Evolutionary conservation across 768 basidiomycete genomes (phyloP).

Genomic region (Favolaschia claudopus): DNA sequence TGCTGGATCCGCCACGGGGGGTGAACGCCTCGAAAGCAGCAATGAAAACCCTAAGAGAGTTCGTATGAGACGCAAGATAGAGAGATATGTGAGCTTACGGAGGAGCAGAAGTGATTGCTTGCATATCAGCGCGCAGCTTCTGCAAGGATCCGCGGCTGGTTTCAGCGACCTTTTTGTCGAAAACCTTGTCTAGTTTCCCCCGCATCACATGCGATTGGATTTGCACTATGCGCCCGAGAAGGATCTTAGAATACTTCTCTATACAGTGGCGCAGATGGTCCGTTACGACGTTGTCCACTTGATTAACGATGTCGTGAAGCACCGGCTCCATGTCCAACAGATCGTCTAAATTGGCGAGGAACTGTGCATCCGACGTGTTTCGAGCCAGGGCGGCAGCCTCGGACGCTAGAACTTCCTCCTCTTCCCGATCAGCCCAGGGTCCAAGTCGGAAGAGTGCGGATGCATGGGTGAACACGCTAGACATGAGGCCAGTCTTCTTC

Average conservation of each 20-base stretch:
- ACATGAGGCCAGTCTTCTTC: not conserved
- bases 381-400: not conserved
- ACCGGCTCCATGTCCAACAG: not conserved
- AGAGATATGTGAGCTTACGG: not conserved
- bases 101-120: not conserved
- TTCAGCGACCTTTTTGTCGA: not conserved
- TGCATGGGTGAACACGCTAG: not conserved
- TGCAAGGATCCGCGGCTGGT: not conserved
- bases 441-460: not conserved
- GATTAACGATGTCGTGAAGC: not conserved
- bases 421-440: not conserved
- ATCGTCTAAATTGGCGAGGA: not conserved
- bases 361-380: not conserved
- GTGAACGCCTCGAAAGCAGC: not conserved
- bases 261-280: not conserved
- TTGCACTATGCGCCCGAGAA: not conserved
- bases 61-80: too few species aligned
- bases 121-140: conserved; percentile 1
- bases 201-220: not conserved
- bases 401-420: not conserved
- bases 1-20: not conserved
- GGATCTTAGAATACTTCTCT: not conserved
- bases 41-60: not conserved
- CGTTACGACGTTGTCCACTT: not conserved
- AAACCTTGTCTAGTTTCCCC: not conserved